Evolutionary conservation across 106 monocot species (phyloP).

Genomic region (Dendrobium huoshanense): DNA sequence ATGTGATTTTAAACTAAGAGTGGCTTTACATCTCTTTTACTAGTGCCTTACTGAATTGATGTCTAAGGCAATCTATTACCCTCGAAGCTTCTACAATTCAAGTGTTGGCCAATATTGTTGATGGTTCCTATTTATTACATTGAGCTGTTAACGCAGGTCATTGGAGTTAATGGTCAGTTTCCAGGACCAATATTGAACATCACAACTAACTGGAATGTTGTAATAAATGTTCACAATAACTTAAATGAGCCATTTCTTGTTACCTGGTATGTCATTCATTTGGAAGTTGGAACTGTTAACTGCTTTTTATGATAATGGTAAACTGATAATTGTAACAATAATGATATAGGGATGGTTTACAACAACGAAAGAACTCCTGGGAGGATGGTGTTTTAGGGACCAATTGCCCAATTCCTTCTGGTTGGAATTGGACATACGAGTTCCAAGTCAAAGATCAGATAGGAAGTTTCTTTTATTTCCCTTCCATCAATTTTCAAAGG

Average conservation of each 20-base stretch:
- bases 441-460: conserved; percentile 99
- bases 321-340: conserved; percentile 9
- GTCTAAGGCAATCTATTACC: background rate
- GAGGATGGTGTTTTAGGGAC: conserved; percentile 96
- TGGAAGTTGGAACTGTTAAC: background rate
- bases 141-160: conserved; percentile 52
- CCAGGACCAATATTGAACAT: conserved; percentile 84
- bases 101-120: background rate
- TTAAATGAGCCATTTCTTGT: conserved; percentile 93
- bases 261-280: conserved; percentile 60
- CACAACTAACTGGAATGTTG: conserved; percentile 97
- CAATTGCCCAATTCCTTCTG: conserved; percentile 93
- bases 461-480: conserved; percentile 92
- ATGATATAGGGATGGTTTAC: conserved; percentile 75
- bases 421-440: conserved; percentile 98
- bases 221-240: conserved; percentile 73
- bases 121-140: background rate
- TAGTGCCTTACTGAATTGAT: background rate
- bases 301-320: background rate
- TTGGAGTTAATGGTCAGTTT: conserved; percentile 82
- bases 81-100: background rate
- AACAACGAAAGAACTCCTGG: conserved; percentile 91
- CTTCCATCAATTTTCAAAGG: conserved; percentile 79
- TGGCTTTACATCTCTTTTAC: background rate
- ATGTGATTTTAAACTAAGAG: background rate